Evolutionary conservation across 192 early-diverging fungal species (phyloP).

Genomic region (Coemansia sp.): DNA sequence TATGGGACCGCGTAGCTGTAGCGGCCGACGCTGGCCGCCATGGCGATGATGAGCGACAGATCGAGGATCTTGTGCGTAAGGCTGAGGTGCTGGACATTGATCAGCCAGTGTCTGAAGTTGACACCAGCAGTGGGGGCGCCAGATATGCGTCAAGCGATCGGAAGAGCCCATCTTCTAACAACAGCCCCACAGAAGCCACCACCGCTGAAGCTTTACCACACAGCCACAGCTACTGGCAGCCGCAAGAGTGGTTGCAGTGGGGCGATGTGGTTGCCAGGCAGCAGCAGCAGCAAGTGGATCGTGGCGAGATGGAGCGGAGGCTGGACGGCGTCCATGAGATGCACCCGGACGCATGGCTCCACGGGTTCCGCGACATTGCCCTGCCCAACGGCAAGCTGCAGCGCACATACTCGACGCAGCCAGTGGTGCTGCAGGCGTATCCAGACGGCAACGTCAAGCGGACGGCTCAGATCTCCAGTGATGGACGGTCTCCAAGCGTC

Average conservation of each 20-base stretch:
- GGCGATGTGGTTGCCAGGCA: slow-evolving; percentile 2
- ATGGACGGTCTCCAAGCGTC: neutral
- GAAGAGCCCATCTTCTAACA: neutral
- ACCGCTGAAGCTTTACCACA: neutral
- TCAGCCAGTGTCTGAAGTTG: neutral
- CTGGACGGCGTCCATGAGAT: slow-evolving; percentile 40
- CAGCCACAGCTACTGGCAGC: slow-evolving; percentile 17
- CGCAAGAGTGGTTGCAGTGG: slow-evolving; percentile 43
- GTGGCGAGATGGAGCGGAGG: slow-evolving; percentile 15
- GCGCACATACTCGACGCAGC: slow-evolving; percentile 27
- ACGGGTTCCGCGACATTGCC: slow-evolving; percentile 30
- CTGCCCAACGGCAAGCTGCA: slow-evolving; percentile 34
- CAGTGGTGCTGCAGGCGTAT: slow-evolving; percentile 37
- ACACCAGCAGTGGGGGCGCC: neutral
- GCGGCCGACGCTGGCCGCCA: neutral
- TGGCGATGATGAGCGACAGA: slow-evolving; percentile 21
- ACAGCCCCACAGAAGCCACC: neutral
- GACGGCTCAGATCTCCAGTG: neutral
- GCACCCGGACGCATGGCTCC: slow-evolving; percentile 28
- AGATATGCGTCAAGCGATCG: neutral
- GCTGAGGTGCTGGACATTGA: slow-evolving; percentile 16
- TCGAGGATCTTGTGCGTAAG: slow-evolving; percentile 24
- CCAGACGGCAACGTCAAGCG: slow-evolving; percentile 51
- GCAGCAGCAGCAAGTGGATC: neutral
- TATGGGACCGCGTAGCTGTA: slow-evolving; percentile 27